phyloP scores from a whole-genome alignment of 129 eudicot species.

The Escallonia herrerae region DNA sequence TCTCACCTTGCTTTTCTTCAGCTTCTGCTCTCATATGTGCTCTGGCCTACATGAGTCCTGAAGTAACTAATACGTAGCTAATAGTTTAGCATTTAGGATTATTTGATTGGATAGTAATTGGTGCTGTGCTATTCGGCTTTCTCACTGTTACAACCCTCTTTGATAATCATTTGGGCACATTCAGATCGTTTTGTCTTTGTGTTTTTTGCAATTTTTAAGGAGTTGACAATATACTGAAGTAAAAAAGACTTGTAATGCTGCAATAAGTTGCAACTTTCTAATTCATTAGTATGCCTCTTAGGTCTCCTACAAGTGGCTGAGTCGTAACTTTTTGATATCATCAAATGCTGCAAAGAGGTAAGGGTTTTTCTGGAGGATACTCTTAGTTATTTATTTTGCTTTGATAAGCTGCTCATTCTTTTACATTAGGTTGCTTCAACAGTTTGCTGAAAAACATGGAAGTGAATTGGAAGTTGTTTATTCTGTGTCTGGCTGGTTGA shows the following conservation, averaged over 20 bases:
- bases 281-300: constrained; percentile 8
- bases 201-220: neutral
- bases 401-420: neutral
- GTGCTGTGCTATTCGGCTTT: no score
- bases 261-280: no score
- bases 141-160: no score
- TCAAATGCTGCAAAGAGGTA: constrained; percentile 88
- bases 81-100: no score
- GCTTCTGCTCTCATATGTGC: no score
- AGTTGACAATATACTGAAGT: no score
- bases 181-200: neutral
- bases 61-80: no score
- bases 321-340: constrained; percentile 84
- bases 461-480: constrained; percentile 63
- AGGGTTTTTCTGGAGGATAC: neutral
- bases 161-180: neutral
- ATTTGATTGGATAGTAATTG: no score
- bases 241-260: no score
- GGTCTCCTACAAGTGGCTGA: constrained; percentile 98
- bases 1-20: no score
- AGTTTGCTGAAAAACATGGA: constrained; percentile 68
- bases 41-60: no score
- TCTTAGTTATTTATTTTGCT: neutral
- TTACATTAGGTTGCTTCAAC: constrained; percentile 60
- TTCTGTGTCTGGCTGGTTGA: constrained; percentile 86